Evolutionary conservation across 768 basidiomycete species (phyloP).

Genomic region (Obba rivulosa): DNA sequence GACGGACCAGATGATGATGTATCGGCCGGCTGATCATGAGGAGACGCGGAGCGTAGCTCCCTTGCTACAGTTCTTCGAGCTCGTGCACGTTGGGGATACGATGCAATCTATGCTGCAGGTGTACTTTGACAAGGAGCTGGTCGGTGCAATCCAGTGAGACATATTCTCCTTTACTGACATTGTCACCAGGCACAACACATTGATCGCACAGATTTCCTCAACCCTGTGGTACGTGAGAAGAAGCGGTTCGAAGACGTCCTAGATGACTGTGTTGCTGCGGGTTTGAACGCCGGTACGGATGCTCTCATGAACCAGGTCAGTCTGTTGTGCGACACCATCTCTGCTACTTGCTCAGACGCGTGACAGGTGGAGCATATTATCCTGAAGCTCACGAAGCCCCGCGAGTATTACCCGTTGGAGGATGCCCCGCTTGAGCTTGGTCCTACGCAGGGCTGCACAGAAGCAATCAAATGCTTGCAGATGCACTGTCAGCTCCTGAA

Average conservation of each 20-base stretch:
- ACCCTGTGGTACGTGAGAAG: slow-evolving; percentile 91
- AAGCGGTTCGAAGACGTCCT: slow-evolving; percentile 90
- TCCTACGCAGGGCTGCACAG: slow-evolving; percentile 82
- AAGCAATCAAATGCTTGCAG: slow-evolving; percentile 85
- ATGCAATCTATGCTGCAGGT: slow-evolving; percentile 98
- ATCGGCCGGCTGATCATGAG: slow-evolving; percentile 83
- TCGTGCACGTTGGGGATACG: slow-evolving; percentile 95
- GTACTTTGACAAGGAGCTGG: slow-evolving; percentile 95
- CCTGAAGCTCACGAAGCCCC: slow-evolving; percentile 68
- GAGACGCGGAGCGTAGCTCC: slow-evolving; percentile 85
- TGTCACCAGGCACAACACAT: slow-evolving; percentile 69
- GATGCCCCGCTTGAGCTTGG: slow-evolving; percentile 74
- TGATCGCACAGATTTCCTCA: slow-evolving; percentile 90
- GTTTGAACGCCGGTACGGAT: slow-evolving; percentile 92
- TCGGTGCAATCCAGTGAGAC: slow-evolving; percentile 27
- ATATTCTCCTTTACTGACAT: background rate
- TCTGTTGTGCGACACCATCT: too few relatives aligned
- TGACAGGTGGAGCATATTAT: slow-evolving; percentile 90
- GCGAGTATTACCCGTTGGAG: slow-evolving; percentile 89
- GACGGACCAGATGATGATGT: slow-evolving; percentile 82
- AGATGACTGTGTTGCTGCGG: slow-evolving; percentile 91
- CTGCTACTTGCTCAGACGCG: too few relatives aligned
- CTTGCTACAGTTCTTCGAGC: slow-evolving; percentile 92
- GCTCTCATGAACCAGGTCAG: slow-evolving; percentile 90
- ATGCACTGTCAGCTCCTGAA: slow-evolving; percentile 88